phyloP scores from a whole-genome alignment of 129 eudicot genomes.

The Flaveria robusta region DNA sequence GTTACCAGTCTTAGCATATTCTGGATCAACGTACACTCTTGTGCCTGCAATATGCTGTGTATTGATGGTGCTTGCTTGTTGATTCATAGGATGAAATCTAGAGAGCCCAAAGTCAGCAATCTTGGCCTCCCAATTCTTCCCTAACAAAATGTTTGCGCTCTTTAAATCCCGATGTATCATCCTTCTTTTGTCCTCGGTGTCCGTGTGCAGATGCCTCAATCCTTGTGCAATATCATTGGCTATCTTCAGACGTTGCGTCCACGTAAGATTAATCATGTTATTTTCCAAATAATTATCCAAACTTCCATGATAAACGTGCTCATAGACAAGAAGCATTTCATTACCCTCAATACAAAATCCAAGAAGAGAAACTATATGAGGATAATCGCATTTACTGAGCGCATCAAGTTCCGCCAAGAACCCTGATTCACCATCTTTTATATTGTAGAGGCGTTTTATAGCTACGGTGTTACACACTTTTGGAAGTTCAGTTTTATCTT shows the following conservation, averaged over 20 bases:
- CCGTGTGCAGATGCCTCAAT: neutral
- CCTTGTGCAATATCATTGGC: neutral
- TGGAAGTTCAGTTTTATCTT: too few species aligned
- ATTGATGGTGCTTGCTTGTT: neutral
- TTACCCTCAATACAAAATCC: neutral
- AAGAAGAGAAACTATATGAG: neutral
- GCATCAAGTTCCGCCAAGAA: neutral
- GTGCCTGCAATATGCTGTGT: neutral
- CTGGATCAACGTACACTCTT: neutral
- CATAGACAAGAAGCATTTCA: conserved; percentile 6
- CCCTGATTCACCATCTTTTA: neutral
- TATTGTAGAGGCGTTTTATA: neutral
- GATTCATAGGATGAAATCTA: neutral
- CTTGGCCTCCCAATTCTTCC: conserved; percentile 15
- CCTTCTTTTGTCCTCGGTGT: neutral
- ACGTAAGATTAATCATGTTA: neutral
- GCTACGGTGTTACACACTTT: neutral
- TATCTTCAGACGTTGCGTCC: neutral
- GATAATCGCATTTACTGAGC: neutral
- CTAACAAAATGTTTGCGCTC: conserved; percentile 9
- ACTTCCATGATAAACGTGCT: conserved; percentile 13
- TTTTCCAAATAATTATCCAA: neutral
- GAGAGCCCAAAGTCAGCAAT: conserved; percentile 21
- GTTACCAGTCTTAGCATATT: neutral
- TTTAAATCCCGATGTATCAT: conserved; percentile 4